These are phyloP conservation scores for Ceratocystis variospora DNA, from an alignment of 2,329 filamentous ascomycete species.

Conservation along the genomic window DNA sequence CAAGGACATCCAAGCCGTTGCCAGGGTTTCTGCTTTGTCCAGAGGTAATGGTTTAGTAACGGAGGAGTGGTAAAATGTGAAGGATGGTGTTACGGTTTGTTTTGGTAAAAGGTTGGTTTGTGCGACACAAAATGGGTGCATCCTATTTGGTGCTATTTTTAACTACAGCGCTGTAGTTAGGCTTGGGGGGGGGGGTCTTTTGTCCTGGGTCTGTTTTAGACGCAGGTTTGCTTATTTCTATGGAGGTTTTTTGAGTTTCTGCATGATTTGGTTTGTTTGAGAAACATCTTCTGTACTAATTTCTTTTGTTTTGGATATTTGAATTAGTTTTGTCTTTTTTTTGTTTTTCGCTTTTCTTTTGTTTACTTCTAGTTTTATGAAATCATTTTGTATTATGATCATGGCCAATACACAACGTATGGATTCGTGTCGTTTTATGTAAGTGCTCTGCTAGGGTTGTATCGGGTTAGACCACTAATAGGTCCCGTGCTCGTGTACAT, in stretches of 20 bases:
- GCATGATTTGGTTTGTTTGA: not conserved
- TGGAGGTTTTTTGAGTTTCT: not conserved
- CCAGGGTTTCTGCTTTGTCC: no score
- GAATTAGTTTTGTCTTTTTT: not conserved
- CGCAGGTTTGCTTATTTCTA: not conserved
- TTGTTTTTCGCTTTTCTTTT: not conserved
- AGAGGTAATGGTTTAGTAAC: no score
- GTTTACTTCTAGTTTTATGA: not conserved
- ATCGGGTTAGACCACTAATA: not conserved
- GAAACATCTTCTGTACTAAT: not conserved
- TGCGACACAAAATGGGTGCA: not conserved
- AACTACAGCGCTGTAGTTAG: not conserved
- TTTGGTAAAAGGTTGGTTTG: not conserved
- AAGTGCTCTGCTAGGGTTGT: not conserved
- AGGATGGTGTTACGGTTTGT: not conserved
- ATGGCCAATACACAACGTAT: not conserved
- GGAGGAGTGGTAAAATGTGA: no score
- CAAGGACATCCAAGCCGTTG: no score
- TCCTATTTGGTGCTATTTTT: not conserved
- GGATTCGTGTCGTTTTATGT: not conserved
- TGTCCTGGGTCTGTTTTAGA: not conserved
- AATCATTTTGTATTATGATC: not conserved
- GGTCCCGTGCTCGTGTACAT: not conserved
- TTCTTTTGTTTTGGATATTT: no score
- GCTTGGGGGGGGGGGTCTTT: not conserved